These are phyloP conservation scores for Trametes meyenii DNA, from an alignment of 768 basidiomycete genomes.

Conservation along the genomic window DNA sequence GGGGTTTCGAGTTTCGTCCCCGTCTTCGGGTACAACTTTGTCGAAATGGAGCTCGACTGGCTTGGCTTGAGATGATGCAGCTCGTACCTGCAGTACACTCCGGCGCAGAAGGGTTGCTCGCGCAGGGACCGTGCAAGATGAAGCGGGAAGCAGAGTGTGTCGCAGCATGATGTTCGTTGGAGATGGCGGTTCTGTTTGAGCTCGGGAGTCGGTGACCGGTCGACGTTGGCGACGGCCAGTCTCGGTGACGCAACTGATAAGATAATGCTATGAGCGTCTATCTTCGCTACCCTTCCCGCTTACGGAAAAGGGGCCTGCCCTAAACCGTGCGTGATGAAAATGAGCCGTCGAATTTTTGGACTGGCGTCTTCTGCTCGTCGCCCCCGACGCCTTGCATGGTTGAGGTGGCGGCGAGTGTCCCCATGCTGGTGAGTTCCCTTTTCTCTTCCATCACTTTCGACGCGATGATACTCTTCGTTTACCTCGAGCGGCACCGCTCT, in stretches of 20 bases:
- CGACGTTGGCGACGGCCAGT: background rate
- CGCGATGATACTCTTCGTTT: conserved; percentile 59
- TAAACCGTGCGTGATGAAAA: conserved; percentile 22
- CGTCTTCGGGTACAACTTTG: conserved; percentile 29
- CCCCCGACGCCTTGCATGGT: background rate
- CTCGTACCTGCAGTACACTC: background rate
- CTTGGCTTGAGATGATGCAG: conserved; percentile 1
- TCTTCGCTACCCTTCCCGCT: background rate
- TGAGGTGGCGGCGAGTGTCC: background rate
- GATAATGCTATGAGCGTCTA: conserved; percentile 2
- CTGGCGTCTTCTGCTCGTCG: conserved; percentile 2
- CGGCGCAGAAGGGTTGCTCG: background rate
- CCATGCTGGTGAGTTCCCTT: conserved; percentile 18
- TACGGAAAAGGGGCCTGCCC: conserved; percentile 20
- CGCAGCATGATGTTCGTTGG: background rate
- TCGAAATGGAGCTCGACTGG: conserved; percentile 33
- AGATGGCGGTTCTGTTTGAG: too few relatives aligned
- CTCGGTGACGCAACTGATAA: background rate
- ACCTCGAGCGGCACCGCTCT: conserved; percentile 52
- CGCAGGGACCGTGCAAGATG: background rate
- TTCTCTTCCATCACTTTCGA: conserved; percentile 37
- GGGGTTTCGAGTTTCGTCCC: conserved; percentile 32
- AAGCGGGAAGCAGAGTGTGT: background rate
- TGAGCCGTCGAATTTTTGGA: conserved; percentile 18
- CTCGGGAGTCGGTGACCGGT: too few relatives aligned